Conservation (phyloP, 2,329 filamentous ascomycete species). For the Colletotrichum australisinense region DNA sequence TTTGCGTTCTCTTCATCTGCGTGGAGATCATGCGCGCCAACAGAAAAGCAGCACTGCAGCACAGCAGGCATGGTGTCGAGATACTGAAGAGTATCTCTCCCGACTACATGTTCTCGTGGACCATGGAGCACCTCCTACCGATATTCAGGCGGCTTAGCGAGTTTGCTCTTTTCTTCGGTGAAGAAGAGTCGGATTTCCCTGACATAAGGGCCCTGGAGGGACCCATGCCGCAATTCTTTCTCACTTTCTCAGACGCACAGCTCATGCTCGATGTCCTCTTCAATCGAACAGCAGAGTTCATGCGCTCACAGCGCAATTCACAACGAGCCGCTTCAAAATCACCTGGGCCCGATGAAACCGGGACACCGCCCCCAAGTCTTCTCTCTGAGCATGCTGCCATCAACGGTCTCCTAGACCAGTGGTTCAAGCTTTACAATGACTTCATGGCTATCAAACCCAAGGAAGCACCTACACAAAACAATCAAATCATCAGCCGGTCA, state of each 20-base stretch:
- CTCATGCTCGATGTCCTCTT: not conserved
- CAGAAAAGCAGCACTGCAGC: not conserved
- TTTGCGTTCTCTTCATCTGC: constrained; percentile 37
- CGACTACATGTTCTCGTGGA: not conserved
- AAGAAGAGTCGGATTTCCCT: not conserved
- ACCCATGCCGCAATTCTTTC: not conserved
- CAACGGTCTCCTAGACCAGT: not conserved
- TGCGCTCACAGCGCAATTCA: not conserved
- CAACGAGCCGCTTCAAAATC: not conserved
- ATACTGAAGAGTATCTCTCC: not conserved
- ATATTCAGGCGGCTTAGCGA: constrained; percentile 6
- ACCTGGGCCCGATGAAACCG: not conserved
- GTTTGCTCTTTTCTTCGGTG: constrained; percentile 4
- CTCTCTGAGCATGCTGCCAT: not conserved
- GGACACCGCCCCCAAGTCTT: not conserved
- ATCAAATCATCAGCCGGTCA: not conserved
- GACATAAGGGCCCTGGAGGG: not conserved
- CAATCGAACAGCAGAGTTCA: not conserved
- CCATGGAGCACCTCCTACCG: not conserved
- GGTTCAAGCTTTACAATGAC: not conserved
- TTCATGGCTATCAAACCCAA: not conserved
- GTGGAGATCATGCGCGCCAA: constrained; percentile 11
- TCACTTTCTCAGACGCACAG: not conserved
- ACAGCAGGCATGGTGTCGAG: constrained; percentile 3
- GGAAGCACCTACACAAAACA: not conserved